phyloP scores from a whole-genome alignment of 192 early-diverging fungal species.

The Podila epicladia region DNA sequence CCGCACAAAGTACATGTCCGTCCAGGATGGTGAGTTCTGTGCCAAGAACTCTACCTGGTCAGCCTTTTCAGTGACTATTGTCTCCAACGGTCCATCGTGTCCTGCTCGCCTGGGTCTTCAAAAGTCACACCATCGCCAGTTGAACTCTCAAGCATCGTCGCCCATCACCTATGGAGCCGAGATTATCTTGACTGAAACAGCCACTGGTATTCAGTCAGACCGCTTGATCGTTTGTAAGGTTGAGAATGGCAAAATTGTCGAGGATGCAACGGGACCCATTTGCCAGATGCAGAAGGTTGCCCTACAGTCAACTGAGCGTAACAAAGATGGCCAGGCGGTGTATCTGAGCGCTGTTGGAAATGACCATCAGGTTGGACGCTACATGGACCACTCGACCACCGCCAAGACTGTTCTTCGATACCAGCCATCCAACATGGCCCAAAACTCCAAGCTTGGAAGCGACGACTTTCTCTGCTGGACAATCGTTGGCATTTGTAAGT shows the following conservation, averaged over 20 bases:
- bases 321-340: constrained; percentile 21
- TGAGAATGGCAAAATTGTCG: constrained; percentile 74
- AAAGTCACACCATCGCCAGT: constrained; percentile 47
- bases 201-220: constrained; percentile 70
- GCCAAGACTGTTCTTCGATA: constrained; percentile 33
- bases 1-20: constrained; percentile 84
- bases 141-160: constrained; percentile 16
- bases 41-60: constrained; percentile 71
- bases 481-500: constrained; percentile 80
- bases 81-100: constrained; percentile 31
- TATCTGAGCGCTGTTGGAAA: constrained; percentile 60
- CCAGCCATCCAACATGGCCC: constrained; percentile 25
- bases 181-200: constrained; percentile 73
- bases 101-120: constrained; percentile 11
- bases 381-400: constrained; percentile 41
- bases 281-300: constrained; percentile 91
- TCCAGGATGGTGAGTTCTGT: constrained; percentile 63
- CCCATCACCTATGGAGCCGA: constrained; percentile 79
- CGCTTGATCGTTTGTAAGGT: constrained; percentile 81
- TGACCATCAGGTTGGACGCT: constrained; percentile 43
- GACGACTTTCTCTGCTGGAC: constrained; percentile 90
- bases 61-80: constrained; percentile 63
- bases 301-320: constrained; percentile 55
- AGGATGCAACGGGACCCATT: constrained; percentile 72
- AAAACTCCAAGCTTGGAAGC: constrained; percentile 32